Percentiles rank a stretch among this genome's conserved stretches.
Evolutionary conservation across 345 rosid genomes (phyloP).

Genomic region (Salix brachista): DNA sequence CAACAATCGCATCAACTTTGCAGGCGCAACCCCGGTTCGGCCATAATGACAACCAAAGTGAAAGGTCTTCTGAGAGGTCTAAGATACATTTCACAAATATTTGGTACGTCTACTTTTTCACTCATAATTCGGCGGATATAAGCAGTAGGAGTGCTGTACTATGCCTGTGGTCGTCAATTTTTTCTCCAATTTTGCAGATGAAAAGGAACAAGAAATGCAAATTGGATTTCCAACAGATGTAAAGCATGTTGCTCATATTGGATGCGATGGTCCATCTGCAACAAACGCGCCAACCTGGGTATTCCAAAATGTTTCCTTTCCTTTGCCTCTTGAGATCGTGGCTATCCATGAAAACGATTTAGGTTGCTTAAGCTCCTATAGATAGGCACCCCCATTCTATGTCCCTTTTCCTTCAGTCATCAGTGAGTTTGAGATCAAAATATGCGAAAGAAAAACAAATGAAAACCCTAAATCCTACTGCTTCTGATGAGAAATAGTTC

Average conservation of each 20-base stretch:
- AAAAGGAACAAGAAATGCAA: constrained; percentile 51
- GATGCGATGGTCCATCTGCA: constrained; percentile 57
- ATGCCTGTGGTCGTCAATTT: background rate
- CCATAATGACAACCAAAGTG: constrained; percentile 30
- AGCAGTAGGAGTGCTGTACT: background rate
- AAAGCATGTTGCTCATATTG: constrained; percentile 76
- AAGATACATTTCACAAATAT: constrained; percentile 46
- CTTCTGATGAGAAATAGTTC: background rate
- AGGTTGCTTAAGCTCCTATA: background rate
- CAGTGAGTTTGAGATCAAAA: background rate
- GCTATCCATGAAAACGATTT: background rate
- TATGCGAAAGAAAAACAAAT: no score
- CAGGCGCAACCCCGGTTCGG: background rate
- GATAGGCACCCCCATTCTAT: background rate
- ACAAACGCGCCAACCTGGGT: constrained; percentile 62
- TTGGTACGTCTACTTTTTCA: constrained; percentile 32
- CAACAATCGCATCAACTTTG: background rate
- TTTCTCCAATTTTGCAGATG: constrained; percentile 30
- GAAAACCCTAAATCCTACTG: background rate
- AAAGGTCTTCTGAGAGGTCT: constrained; percentile 61
- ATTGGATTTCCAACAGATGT: constrained; percentile 81
- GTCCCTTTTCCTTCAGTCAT: background rate
- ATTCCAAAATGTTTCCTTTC: background rate
- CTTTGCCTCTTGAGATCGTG: background rate
- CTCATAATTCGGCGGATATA: background rate